Conservation (phyloP, 352 stramenopile species). For the Pythium aristosporum region DNA sequence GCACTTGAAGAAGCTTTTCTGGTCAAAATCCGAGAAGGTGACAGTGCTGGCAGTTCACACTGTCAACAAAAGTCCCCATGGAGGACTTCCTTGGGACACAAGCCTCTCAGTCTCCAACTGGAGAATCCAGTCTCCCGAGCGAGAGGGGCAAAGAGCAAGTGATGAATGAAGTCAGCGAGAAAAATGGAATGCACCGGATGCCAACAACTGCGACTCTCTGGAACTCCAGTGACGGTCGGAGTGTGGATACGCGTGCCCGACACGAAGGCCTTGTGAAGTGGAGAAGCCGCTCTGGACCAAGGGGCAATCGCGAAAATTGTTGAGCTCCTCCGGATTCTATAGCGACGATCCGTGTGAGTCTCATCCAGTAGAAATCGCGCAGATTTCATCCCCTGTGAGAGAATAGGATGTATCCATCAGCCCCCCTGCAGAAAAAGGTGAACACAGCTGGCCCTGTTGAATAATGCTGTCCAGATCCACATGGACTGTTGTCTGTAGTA, state of each 20-base stretch:
- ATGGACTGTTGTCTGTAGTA: not conserved
- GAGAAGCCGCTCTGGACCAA: not conserved
- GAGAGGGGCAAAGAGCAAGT: not conserved
- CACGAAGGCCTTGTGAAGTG: not conserved
- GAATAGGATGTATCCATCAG: conserved; percentile 1
- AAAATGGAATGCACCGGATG: conserved; percentile 5
- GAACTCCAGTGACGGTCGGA: not conserved
- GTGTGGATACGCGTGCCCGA: no score
- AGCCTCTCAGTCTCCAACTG: no score
- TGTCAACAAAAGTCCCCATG: no score
- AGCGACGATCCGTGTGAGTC: not conserved
- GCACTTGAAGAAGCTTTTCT: conserved; percentile 24
- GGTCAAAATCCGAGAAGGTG: conserved; percentile 3
- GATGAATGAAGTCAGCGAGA: not conserved
- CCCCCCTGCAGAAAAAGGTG: not conserved
- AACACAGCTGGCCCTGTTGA: conserved; percentile 3
- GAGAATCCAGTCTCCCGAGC: conserved; percentile 3
- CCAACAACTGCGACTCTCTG: not conserved
- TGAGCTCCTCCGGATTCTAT: conserved; percentile 6
- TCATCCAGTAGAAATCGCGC: not conserved
- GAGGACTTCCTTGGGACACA: no score
- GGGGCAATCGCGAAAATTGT: not conserved
- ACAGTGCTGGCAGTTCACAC: not conserved
- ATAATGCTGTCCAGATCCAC: not conserved
- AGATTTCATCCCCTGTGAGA: not conserved